A percentile compares a stretch with the other conserved stretches of the same genome.
Evolutionary conservation across 2,329 filamentous ascomycete genomes (phyloP).

Genomic region (Cercospora zeina): DNA sequence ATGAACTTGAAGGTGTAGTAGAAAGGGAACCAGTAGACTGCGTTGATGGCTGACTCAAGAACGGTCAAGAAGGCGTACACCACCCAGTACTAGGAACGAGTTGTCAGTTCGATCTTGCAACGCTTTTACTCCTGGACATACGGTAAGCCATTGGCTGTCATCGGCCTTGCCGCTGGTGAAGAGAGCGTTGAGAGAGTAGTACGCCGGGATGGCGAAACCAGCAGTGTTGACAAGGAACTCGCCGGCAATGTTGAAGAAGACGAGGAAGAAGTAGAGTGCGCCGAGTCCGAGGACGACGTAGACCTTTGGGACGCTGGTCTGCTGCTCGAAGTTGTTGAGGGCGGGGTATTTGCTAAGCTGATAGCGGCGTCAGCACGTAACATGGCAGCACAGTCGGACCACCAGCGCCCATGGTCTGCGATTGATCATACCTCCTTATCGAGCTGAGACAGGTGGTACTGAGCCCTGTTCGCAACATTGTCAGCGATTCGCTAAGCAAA

Average conservation of each 20-base stretch:
- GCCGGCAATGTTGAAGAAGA: conserved; percentile 88
- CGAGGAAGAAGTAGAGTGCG: conserved; percentile 83
- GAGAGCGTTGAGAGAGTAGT: conserved; percentile 78
- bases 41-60: conserved; percentile 76
- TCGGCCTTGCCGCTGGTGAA: conserved; percentile 71
- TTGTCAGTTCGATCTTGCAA: conserved; percentile 19
- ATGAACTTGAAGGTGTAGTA: conserved; percentile 99
- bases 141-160: conserved; percentile 76
- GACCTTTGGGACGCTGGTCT: conserved; percentile 79
- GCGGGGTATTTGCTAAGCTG: conserved; percentile 83
- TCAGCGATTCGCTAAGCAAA: conserved; percentile 19
- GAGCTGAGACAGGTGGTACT: conserved; percentile 70
- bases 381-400: background rate
- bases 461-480: conserved; percentile 31
- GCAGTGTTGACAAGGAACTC: conserved; percentile 85
- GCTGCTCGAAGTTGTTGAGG: conserved; percentile 83
- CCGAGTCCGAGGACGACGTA: conserved; percentile 76
- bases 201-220: conserved; percentile 77
- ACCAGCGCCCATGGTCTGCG: background rate
- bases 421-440: conserved; percentile 68
- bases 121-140: conserved; percentile 28
- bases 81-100: conserved; percentile 70
- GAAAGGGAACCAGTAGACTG: conserved; percentile 94
- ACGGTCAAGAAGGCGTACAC: conserved; percentile 81
- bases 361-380: conserved; percentile 2